Percentiles rank a stretch among this genome's conserved stretches.
phyloP scores from a whole-genome alignment of 768 basidiomycete species.

The Leccinum sublutescens region DNA sequence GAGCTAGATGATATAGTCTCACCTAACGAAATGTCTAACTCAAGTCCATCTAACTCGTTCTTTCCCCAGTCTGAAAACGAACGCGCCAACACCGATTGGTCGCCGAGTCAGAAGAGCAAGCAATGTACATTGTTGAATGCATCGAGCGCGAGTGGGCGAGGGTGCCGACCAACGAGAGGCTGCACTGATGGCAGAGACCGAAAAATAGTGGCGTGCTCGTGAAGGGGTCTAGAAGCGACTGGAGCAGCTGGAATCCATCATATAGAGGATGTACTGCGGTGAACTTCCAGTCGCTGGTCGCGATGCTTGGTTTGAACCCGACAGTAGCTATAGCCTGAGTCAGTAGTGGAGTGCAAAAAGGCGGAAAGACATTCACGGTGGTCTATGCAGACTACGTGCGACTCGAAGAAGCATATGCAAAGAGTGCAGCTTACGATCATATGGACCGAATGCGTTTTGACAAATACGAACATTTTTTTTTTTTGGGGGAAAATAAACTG shows the following conservation, averaged over 20 bases:
- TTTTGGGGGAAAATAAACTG: neutral
- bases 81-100: slow-evolving; percentile 67
- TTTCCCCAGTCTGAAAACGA: slow-evolving; percentile 76
- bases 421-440: too few relatives aligned
- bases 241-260: slow-evolving; percentile 69
- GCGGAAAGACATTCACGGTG: slow-evolving; percentile 89
- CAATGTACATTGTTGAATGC: slow-evolving; percentile 75
- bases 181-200: slow-evolving; percentile 64
- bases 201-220: slow-evolving; percentile 64
- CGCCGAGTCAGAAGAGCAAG: slow-evolving; percentile 77
- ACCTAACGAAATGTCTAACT: neutral
- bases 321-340: slow-evolving; percentile 73
- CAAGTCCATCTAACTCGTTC: slow-evolving; percentile 53
- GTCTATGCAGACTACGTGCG: slow-evolving; percentile 80
- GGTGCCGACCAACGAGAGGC: slow-evolving; percentile 68
- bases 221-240: slow-evolving; percentile 70
- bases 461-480: too few relatives aligned
- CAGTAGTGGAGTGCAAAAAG: slow-evolving; percentile 65
- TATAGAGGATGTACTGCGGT: slow-evolving; percentile 69
- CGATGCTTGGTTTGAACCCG: slow-evolving; percentile 74
- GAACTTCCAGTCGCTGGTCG: slow-evolving; percentile 61
- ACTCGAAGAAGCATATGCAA: too few relatives aligned
- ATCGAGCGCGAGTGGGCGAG: slow-evolving; percentile 84
- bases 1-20: neutral
- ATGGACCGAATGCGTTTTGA: too few relatives aligned